These are phyloP conservation scores for Boletellus emodensis DNA, from an alignment of 768 basidiomycete genomes.

Conservation along the genomic window DNA sequence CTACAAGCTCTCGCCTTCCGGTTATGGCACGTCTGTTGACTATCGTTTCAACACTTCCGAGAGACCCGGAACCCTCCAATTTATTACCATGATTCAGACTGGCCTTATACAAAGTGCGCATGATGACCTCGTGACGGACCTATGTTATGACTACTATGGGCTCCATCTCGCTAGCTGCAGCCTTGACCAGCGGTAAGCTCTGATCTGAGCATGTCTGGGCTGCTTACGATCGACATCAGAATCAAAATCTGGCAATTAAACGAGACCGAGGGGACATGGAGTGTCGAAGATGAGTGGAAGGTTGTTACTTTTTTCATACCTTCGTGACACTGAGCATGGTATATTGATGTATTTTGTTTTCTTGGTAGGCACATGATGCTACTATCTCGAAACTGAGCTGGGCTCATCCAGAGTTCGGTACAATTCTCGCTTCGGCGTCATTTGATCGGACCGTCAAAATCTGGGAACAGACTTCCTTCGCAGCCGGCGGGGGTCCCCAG, in stretches of 20 bases:
- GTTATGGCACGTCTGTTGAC: background rate
- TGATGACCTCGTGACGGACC: slow-evolving; percentile 78
- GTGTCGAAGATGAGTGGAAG: slow-evolving; percentile 87
- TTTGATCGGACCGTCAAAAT: slow-evolving; percentile 92
- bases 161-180: slow-evolving; percentile 75
- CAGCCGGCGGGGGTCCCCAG: slow-evolving; percentile 26
- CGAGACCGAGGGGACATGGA: slow-evolving; percentile 70
- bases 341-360: slow-evolving; percentile 1
- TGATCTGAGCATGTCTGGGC: slow-evolving; percentile 1
- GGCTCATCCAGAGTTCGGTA: slow-evolving; percentile 92
- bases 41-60: background rate
- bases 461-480: slow-evolving; percentile 66
- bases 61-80: background rate
- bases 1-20: slow-evolving; percentile 12
- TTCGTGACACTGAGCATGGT: background rate
- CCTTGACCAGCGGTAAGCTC: slow-evolving; percentile 69
- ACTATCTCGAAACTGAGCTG: slow-evolving; percentile 79
- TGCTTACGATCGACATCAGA: slow-evolving; percentile 28
- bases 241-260: slow-evolving; percentile 87
- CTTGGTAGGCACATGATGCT: slow-evolving; percentile 87
- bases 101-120: slow-evolving; percentile 77
- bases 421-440: slow-evolving; percentile 79
- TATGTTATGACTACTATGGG: slow-evolving; percentile 90
- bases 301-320: slow-evolving; percentile 33
- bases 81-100: slow-evolving; percentile 62